These are phyloP conservation scores for Beauveria scarabaeidicola DNA, from an alignment of 2,329 filamentous ascomycete genomes.

Conservation along the genomic window DNA sequence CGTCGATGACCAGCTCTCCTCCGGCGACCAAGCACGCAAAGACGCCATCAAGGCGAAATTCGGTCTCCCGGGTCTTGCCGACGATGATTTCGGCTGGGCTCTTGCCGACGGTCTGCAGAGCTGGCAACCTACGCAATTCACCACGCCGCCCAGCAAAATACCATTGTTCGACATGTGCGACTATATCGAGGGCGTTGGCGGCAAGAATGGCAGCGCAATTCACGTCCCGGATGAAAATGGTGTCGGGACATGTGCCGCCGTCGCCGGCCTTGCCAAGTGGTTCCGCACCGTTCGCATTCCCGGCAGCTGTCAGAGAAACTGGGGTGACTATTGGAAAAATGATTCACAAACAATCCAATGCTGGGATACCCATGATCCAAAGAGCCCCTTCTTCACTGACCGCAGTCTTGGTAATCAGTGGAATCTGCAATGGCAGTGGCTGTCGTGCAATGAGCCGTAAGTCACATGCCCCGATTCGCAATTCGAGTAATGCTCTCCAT, in stretches of 20 bases:
- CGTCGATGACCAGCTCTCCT: constrained; percentile 17
- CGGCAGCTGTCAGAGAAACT: background rate
- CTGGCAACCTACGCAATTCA: constrained; percentile 31
- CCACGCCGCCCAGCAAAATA: constrained; percentile 21
- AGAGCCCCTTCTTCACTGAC: constrained; percentile 3
- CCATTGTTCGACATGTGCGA: constrained; percentile 30
- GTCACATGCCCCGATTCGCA: background rate
- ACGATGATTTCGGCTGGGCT: constrained; percentile 42
- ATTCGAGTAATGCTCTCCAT: too few species aligned
- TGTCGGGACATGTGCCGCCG: constrained; percentile 2
- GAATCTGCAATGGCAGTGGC: constrained; percentile 10
- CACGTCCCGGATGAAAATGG: constrained; percentile 4
- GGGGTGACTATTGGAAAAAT: background rate
- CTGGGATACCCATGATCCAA: constrained; percentile 7
- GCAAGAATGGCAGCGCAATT: background rate
- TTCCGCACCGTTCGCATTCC: constrained; percentile 6
- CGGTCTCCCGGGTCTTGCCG: constrained; percentile 32
- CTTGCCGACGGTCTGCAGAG: constrained; percentile 20
- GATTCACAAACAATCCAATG: background rate
- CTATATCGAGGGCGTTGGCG: constrained; percentile 17
- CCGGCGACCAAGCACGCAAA: constrained; percentile 14
- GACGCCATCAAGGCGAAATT: constrained; percentile 26
- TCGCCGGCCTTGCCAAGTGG: constrained; percentile 1
- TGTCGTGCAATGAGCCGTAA: constrained; percentile 11
- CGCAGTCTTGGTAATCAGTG: constrained; percentile 1